Conservation (phyloP, 495 filamentous ascomycete species). For the Sordaria brevicollis region DNA sequence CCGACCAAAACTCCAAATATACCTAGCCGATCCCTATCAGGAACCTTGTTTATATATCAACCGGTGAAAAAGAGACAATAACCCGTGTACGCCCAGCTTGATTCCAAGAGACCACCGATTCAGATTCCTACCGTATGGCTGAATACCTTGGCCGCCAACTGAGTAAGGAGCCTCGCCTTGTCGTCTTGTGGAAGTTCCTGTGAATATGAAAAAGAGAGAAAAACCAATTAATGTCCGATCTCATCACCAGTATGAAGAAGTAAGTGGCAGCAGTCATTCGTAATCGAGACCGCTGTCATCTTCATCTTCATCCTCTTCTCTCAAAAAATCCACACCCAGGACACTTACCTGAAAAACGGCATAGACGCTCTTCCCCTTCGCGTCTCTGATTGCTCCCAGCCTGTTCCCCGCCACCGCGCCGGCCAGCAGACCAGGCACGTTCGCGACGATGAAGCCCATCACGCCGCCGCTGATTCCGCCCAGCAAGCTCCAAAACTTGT, state of each 20-base stretch:
- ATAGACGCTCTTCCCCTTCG: conserved; percentile 91
- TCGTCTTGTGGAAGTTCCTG: conserved; percentile 69
- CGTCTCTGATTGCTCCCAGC: conserved; percentile 77
- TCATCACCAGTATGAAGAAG: background rate
- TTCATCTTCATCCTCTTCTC: background rate
- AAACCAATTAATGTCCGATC: background rate
- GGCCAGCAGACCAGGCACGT: conserved; percentile 78
- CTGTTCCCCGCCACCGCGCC: conserved; percentile 90
- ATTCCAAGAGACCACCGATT: background rate
- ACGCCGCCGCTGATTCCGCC: conserved; percentile 82
- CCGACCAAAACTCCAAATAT: background rate
- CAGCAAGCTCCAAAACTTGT: conserved; percentile 76
- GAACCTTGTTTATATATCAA: background rate
- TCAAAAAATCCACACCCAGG: conserved; percentile 1
- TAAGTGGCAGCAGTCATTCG: background rate
- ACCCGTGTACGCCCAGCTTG: background rate
- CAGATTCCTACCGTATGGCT: conserved; percentile 40
- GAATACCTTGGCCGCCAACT: conserved; percentile 65
- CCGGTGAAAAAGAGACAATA: background rate
- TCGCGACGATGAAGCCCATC: conserved; percentile 89
- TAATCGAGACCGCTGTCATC: background rate
- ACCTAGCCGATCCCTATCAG: background rate
- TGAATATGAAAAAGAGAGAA: background rate
- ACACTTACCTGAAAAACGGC: conserved; percentile 57
- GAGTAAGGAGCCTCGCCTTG: conserved; percentile 64